phyloP scores from a whole-genome alignment of 208 protist genomes.

The Angomonas ambiguus region DNA sequence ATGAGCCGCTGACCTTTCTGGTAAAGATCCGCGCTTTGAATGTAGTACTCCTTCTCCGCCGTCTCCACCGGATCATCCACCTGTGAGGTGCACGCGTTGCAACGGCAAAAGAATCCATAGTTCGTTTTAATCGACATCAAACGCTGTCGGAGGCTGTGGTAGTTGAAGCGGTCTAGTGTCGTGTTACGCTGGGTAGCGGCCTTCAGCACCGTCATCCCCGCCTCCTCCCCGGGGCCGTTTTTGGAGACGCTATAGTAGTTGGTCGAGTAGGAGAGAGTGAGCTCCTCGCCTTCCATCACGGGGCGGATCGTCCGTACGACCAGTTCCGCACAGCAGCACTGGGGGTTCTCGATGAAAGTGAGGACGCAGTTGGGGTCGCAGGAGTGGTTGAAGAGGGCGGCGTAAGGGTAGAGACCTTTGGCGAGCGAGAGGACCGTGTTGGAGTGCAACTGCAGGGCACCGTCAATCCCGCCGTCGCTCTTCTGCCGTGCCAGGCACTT shows the following conservation, averaged over 20 bases:
- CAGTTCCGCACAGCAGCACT: constrained; percentile 45
- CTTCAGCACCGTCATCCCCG: constrained; percentile 31
- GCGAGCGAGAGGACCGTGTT: constrained; percentile 49
- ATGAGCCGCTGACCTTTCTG: constrained; percentile 84
- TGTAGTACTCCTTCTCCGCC: constrained; percentile 69
- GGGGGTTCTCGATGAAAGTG: constrained; percentile 74
- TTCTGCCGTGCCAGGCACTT: constrained; percentile 42
- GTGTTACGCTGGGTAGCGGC: not conserved
- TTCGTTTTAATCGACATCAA: constrained; percentile 54
- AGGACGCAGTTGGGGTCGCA: constrained; percentile 86
- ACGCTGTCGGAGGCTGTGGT: constrained; percentile 73
- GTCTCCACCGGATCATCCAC: constrained; percentile 63
- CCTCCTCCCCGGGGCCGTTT: not conserved
- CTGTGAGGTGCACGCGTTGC: constrained; percentile 49
- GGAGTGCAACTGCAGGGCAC: constrained; percentile 22
- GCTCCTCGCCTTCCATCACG: constrained; percentile 68
- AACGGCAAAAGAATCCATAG: constrained; percentile 81
- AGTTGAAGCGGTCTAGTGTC: constrained; percentile 38
- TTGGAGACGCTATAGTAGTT: not conserved
- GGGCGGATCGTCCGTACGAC: constrained; percentile 56
- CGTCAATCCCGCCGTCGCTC: not conserved
- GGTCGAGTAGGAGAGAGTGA: constrained; percentile 62
- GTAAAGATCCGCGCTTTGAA: constrained; percentile 84
- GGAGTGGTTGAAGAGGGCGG: constrained; percentile 68
- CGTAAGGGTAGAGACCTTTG: constrained; percentile 64